Evolutionary conservation across 176 grass and related monocot species (phyloP).

Genomic region (Eragrostis nindensis): DNA sequence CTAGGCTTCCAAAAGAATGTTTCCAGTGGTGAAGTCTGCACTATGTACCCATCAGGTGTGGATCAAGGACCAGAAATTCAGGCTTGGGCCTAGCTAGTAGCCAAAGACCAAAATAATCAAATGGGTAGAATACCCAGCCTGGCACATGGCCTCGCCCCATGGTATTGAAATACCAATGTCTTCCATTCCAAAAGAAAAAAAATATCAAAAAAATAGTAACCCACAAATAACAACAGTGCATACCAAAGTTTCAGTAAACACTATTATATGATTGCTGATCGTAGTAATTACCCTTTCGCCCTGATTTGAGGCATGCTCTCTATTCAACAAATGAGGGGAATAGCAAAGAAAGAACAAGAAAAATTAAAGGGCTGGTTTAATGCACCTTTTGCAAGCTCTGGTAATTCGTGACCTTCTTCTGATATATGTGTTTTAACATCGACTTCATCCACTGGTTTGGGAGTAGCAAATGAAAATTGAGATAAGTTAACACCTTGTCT

Average conservation of each 20-base stretch:
- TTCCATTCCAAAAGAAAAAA: background rate
- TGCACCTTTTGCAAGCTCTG: constrained; percentile 44
- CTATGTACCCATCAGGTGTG: background rate
- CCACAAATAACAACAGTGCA: background rate
- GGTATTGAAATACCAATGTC: background rate
- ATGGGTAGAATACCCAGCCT: background rate
- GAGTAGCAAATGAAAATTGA: constrained; percentile 61
- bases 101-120: background rate
- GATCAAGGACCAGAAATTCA: background rate
- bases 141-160: background rate
- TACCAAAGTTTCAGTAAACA: background rate
- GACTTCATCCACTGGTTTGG: constrained; percentile 53
- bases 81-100: background rate
- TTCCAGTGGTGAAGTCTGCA: background rate
- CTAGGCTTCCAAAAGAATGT: background rate
- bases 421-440: constrained; percentile 36
- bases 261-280: constrained; percentile 8
- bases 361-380: constrained; percentile 17
- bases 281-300: background rate
- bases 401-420: constrained; percentile 35
- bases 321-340: background rate
- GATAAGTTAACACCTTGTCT: constrained; percentile 54
- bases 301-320: constrained; percentile 20
- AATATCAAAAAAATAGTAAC: background rate
- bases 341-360: background rate